Evolutionary conservation across 768 basidiomycete genomes (phyloP), one percentile per base, ranked within the genome.

Genomic region (Podaxis rugospora): DNA sequence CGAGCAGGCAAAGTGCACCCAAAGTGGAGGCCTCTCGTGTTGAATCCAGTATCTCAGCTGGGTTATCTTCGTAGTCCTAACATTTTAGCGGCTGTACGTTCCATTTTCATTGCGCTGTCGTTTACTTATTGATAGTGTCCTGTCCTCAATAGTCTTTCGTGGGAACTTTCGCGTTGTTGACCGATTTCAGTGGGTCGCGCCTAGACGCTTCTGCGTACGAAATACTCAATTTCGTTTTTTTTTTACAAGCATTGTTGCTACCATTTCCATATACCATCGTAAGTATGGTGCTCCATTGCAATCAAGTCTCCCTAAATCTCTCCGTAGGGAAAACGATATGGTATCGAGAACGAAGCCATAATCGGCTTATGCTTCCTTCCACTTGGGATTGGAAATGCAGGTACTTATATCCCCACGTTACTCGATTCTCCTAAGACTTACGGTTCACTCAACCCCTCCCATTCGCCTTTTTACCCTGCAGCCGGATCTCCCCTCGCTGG

Each of bases 181-280:
- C 70, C 71, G 83, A 78, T 71, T 66, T 64, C 76, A 61, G 80
- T 79, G 36, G 63, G 76, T 52, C n/a, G 16, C 25, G 32, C n/a
- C 7, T 58, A 63, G 10, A 10, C 11, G 13, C 27, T 21, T 1
- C 2, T 4, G 0, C 49, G 36, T 9, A 16, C 4, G 5, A 16
- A 10, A 10, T 21, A 10, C 35, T 18, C 25, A 49, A 13, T 51
- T 14, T 27, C 2, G 32, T 27, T 16, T 13, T n/a, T 1, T 13
- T n/a, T 16, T 54, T n/a, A 13, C 16, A 10, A 75, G 84, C 80
- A 18, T 59, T 89, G 1, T 67, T 89, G 52, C 69, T 87, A 11
- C 89, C 89, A 0, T 71, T 91, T 5, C 78, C 87, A 0, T 88
- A 84, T 63, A 90, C 88, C 0, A 76, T 90, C 28, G 89, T 89